A percentile compares a stretch with the other conserved stretches of the same genome.
Evolutionary conservation across 352 stramenopile genomes (phyloP).

Genomic region (Globisporangium polare): DNA sequence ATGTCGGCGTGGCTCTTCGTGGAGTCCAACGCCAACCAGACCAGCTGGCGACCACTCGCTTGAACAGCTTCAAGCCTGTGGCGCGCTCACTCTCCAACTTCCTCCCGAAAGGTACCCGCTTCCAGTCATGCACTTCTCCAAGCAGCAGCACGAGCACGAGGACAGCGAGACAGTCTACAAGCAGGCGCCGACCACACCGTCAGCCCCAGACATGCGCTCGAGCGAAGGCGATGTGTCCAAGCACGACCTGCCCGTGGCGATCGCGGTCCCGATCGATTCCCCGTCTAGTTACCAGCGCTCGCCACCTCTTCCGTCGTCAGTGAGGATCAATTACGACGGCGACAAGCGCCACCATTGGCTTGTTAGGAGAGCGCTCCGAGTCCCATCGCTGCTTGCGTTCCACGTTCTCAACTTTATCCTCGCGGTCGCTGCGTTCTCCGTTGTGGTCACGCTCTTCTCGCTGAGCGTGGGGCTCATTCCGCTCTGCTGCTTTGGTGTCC

Average conservation of each 20-base stretch:
- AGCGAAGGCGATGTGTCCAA: neutral
- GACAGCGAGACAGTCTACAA: neutral
- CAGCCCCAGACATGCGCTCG: neutral
- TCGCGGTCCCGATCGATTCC: neutral
- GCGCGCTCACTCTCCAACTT: neutral
- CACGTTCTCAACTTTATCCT: constrained; percentile 24
- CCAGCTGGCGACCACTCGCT: no score
- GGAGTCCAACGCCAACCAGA: no score
- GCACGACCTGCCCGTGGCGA: neutral
- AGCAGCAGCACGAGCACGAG: neutral
- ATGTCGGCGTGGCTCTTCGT: no score
- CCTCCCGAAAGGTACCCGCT: neutral
- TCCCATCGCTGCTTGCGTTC: constrained; percentile 18
- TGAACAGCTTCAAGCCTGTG: no score
- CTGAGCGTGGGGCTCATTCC: constrained; percentile 24
- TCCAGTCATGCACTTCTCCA: neutral
- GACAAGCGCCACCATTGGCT: neutral
- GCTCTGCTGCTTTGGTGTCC: constrained; percentile 21
- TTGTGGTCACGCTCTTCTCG: constrained; percentile 24
- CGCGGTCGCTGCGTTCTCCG: constrained; percentile 18
- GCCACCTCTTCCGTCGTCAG: neutral
- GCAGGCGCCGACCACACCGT: neutral
- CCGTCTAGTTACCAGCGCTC: neutral
- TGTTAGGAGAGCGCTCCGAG: neutral
- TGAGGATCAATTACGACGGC: no score